phyloP scores from a whole-genome alignment of 768 basidiomycete species.

The Boletus patriciae region DNA sequence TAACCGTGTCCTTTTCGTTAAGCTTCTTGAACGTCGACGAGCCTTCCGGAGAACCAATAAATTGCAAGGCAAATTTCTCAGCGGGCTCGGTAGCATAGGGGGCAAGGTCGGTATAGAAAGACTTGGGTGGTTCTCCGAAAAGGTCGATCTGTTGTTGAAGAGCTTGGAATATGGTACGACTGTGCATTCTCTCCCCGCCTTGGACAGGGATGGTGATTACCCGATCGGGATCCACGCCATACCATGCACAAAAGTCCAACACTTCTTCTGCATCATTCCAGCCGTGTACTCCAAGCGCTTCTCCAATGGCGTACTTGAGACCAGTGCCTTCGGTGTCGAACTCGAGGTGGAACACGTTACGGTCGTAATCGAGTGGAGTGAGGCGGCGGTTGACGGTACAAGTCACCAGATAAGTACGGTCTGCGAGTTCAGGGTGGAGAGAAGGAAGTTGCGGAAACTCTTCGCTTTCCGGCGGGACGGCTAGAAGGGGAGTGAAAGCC shows the following conservation, averaged over 20 bases:
- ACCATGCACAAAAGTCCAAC: slow-evolving; percentile 86
- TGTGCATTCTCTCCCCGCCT: slow-evolving; percentile 72
- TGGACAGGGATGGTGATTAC: slow-evolving; percentile 79
- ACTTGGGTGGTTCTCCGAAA: slow-evolving; percentile 94
- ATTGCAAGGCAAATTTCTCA: slow-evolving; percentile 80
- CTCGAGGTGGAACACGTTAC: slow-evolving; percentile 98
- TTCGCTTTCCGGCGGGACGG: slow-evolving; percentile 34
- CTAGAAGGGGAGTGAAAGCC: slow-evolving; percentile 60
- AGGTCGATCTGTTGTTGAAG: slow-evolving; percentile 96
- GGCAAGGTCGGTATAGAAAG: slow-evolving; percentile 89
- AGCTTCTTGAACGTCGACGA: slow-evolving; percentile 92
- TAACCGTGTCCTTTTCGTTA: slow-evolving; percentile 91
- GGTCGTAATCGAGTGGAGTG: slow-evolving; percentile 93
- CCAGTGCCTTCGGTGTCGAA: slow-evolving; percentile 91
- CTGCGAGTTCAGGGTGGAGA: slow-evolving; percentile 82
- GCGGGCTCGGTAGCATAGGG: slow-evolving; percentile 65
- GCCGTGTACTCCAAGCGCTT: slow-evolving; percentile 95
- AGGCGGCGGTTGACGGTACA: slow-evolving; percentile 93
- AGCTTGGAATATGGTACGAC: slow-evolving; percentile 91
- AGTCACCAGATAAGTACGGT: slow-evolving; percentile 90
- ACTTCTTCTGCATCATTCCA: slow-evolving; percentile 95
- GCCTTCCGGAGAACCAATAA: slow-evolving; percentile 94
- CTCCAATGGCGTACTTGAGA: slow-evolving; percentile 92
- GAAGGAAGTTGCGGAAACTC: slow-evolving; percentile 61
- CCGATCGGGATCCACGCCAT: slow-evolving; percentile 77